Evolutionary conservation across 495 filamentous ascomycete species (phyloP), one percentile per base, ranked within the genome.

Genomic region (Xylaria palmicola): DNA sequence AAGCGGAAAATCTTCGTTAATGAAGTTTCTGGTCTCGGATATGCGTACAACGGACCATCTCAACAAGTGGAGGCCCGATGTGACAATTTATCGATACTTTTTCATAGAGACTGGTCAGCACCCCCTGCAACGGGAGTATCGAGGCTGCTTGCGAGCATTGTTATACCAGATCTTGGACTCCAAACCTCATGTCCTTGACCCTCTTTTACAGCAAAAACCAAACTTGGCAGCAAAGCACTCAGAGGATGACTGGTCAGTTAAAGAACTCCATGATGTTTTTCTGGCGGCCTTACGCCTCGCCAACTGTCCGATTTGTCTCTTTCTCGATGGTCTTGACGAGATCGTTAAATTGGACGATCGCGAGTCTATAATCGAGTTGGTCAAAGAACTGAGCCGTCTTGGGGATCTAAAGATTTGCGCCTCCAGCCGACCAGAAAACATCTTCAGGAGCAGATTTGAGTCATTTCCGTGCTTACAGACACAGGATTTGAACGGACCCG

Each of bases 1-100:
- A 9, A 70, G 70, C 1, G 79, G 79, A 0, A 81, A 81, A 54
- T 77, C 75, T 34, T 81, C 78, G 0, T 44, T 79, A 12, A 74
- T 79, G 74, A 79, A 76, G 49, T 76, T 64, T 13, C 52, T 79
- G 10, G 49, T 52, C 19, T 7, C 6, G 0, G 58, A 62, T 17
- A 30, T 20, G 63, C n/a, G 30, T 62, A 32, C n/a, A 27, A 45
- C 6, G 19, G 41, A 45, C 6, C 41, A 45, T 15, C 41, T 45
- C 12, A 22, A 6, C 13, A 45, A 15, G 12, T 45, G 41, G 41
- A 45, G n/a, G n/a, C 65, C 37, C 61, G 19, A 19, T 27, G 49
- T 27, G 50, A 50, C 37, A 20, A 62, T 24, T 30, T 68, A 0
- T 22, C 74, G n/a, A 43, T 72, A 15, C 54, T 68, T 4, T 52